Percentiles rank a stretch among this genome's conserved stretches.
phyloP scores from a whole-genome alignment of 495 filamentous ascomycete genomes.

The Neurospora sp. region DNA sequence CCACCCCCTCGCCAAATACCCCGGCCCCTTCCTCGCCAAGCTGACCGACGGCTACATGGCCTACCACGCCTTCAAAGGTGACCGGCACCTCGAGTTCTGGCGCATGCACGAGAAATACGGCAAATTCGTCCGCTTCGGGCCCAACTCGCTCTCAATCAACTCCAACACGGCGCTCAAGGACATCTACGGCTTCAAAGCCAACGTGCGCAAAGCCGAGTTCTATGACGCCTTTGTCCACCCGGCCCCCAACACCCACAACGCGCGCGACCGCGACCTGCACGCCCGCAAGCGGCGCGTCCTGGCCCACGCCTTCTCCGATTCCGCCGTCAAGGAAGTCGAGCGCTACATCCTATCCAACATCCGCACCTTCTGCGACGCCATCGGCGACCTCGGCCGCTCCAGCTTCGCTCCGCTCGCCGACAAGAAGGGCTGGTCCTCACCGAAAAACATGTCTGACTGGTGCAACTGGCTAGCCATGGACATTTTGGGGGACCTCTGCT shows the following conservation, averaged over 20 bases:
- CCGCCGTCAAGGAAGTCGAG: constrained; percentile 46
- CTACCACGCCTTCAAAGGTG: constrained; percentile 48
- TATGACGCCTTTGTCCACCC: constrained; percentile 54
- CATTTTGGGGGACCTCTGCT: constrained; percentile 60
- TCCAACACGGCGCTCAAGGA: constrained; percentile 44
- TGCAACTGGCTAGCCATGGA: constrained; percentile 62
- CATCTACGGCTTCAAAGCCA: constrained; percentile 51
- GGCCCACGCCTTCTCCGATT: constrained; percentile 51
- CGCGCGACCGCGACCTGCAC: constrained; percentile 48
- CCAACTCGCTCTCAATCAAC: constrained; percentile 52
- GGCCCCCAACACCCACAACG: constrained; percentile 49
- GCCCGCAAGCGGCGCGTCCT: constrained; percentile 55
- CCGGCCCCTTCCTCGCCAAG: constrained; percentile 50
- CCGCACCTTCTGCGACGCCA: constrained; percentile 38
- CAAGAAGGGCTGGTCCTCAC: constrained; percentile 32
- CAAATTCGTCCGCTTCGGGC: constrained; percentile 48
- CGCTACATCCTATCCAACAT: constrained; percentile 46
- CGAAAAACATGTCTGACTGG: constrained; percentile 52
- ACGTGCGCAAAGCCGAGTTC: constrained; percentile 54
- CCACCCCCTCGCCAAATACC: constrained; percentile 58
- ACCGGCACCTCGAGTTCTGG: constrained; percentile 50
- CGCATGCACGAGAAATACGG: constrained; percentile 49
- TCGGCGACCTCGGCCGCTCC: constrained; percentile 29
- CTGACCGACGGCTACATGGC: constrained; percentile 45
- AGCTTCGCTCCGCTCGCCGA: constrained; percentile 11